Evolutionary conservation across 1,139 yeast species (phyloP), one percentile per base, ranked within the genome.

Genomic region (Wickerhamiella pararugosa): DNA sequence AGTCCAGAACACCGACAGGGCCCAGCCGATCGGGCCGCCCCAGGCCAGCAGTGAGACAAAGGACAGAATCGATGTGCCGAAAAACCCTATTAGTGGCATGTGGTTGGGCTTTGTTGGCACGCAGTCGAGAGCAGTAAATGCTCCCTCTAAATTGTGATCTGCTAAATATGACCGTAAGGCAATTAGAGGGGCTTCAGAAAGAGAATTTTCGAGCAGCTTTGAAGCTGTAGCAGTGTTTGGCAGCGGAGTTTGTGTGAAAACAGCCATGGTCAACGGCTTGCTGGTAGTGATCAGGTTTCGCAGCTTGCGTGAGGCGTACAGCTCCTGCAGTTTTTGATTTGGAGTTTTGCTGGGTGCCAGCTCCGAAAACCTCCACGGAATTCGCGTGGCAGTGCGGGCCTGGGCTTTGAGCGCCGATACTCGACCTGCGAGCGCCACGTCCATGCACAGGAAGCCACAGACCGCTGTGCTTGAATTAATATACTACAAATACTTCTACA

Each of bases 1-100:
- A n/a, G 29, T 6, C 49, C 49, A 49, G 10, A 43, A 46, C 5
- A 21, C 29, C 4, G 41, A 38, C 1, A 46, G 34, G 10, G 34
- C 4, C 1, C 26, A 32, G 7, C 43, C 42, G 5, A 49, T 28
- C 6, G 43, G 39, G 10, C 39, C 37, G 9, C 43, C 31, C 21
- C 36, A 21, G 7, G 29, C n/a, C 45, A 48, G 40, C 7, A 35
- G 26, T 6, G 33, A 25, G 3, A 26, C 32, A 8, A 7, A 37
- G 7, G 29, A 32, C 27, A 30, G 42, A 42, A n/a, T 33, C 6
- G 25, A 27, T 6, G 8, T 27, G 3, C 29, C 37, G 29, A 25
- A 38, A 32, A 11, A 9, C 33, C 21, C 21, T 15, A 15, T 15
- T 15, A 15, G 21, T 3, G 15, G 39, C 4, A 8, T 11, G 8